Base-by-base conservation (phyloP, 2,329 filamentous ascomycete species). In the Hymenoscyphus fraxineus region DNA sequence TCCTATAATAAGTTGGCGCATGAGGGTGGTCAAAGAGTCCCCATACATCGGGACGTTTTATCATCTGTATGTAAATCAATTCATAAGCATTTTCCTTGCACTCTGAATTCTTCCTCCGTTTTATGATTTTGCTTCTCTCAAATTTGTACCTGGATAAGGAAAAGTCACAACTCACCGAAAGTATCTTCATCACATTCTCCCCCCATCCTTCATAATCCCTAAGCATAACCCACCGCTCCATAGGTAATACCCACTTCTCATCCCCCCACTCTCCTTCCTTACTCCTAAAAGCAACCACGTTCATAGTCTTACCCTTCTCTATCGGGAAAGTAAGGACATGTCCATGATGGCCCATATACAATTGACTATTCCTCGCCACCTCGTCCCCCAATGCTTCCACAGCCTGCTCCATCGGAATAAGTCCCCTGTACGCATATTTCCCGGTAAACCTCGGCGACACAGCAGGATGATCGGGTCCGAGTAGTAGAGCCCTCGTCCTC, bases 311-410 rank as follows among this genome's bases (percentile, higher is more conserved):
- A 10, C 81, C 82, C n/a, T 80, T 77, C 6, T 83, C 82, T 10
- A 89, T 85, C 0, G 87, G 84, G 70, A 88, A 89, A 0, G 82
- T 86, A 31, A 89, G 78, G 6, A 84, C 69, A 72, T 90, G 87
- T 0, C 82, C 84, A 60, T 79, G 75, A 0, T 81, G 82, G 0
- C 85, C 87, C 41, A 75, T 27, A 56, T 74, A 72, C 62, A 84
- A 79, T 72, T 83, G 81, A 16, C 78, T 75, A 15, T 82, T 84
- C 31, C 73, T 70, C 0, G 83, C 80, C 44, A 81, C 76, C 47
- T 84, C 76, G 9, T 80, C 73, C 1, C 84, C 83, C 2, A 89
- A 68, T 1, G 79, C 78, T 12, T 77, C 72, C 0, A 77, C 73
- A 0, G 84, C 85, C 16, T 80, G 73, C 0, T 79, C 76, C 80